Evolutionary conservation across 2,329 filamentous ascomycete species (phyloP).

Genomic region (Verticillium albo-atrum): DNA sequence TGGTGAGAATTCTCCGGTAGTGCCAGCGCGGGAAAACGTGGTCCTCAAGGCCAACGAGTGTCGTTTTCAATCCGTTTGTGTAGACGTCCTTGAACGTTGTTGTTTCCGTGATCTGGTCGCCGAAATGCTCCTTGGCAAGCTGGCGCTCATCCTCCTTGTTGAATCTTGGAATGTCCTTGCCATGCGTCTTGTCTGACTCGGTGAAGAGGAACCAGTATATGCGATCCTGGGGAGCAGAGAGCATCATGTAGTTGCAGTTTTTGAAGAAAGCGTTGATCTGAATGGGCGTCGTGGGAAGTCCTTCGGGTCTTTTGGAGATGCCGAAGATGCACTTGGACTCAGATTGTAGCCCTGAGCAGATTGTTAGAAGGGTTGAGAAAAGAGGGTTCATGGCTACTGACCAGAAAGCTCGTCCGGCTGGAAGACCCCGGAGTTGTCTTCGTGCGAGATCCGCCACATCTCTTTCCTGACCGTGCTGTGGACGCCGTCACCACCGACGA

Average conservation of each 20-base stretch:
- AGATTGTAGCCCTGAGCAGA: constrained; percentile 1
- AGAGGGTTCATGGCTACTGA: neutral
- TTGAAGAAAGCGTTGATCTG: constrained; percentile 9
- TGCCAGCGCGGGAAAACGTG: constrained; percentile 33
- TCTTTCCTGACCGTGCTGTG: constrained; percentile 29
- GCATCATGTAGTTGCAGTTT: constrained; percentile 19
- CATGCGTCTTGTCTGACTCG: constrained; percentile 20
- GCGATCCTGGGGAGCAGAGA: constrained; percentile 22
- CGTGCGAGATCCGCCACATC: constrained; percentile 18
- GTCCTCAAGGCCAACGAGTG: constrained; percentile 20
- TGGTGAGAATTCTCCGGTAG: constrained; percentile 29
- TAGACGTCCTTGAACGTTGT: constrained; percentile 25
- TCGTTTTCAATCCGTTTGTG: constrained; percentile 19
- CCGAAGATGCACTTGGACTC: constrained; percentile 30
- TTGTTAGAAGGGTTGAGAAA: neutral
- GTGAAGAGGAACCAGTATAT: constrained; percentile 32
- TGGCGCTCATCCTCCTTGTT: constrained; percentile 22
- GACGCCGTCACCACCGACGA: constrained; percentile 36
- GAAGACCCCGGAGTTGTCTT: constrained; percentile 18
- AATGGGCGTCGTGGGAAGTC: neutral
- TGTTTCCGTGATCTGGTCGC: constrained; percentile 15
- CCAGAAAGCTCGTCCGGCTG: constrained; percentile 11
- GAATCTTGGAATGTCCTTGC: constrained; percentile 26
- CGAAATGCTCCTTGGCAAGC: constrained; percentile 17
- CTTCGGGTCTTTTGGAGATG: constrained; percentile 21